phyloP scores from a whole-genome alignment of 2,329 filamentous ascomycete genomes.

The Neonectria coccinea region DNA sequence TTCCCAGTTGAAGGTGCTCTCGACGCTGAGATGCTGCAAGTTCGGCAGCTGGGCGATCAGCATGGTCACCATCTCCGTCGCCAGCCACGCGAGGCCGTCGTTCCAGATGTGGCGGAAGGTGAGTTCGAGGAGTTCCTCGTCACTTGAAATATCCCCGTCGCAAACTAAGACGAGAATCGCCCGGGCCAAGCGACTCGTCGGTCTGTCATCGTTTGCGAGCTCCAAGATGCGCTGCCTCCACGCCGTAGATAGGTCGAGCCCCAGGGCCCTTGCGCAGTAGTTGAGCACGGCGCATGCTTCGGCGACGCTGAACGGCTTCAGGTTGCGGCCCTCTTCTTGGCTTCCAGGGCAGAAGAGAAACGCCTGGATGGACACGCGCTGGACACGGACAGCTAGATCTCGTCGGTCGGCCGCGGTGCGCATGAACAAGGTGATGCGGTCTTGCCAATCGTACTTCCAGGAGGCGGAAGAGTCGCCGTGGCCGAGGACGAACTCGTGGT shows the following conservation, averaged over 20 bases:
- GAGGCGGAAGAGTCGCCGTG: slow-evolving; percentile 14
- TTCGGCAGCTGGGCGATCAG: slow-evolving; percentile 13
- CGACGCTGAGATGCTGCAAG: neutral
- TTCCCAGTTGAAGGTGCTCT: neutral
- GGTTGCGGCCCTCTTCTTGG: neutral
- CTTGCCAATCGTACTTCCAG: neutral
- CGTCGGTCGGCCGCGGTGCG: slow-evolving; percentile 5
- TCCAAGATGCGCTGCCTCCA: slow-evolving; percentile 6
- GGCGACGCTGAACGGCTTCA: neutral
- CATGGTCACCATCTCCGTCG: slow-evolving; percentile 8
- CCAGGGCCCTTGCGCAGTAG: neutral
- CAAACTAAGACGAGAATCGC: neutral
- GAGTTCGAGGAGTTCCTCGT: neutral
- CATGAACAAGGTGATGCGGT: slow-evolving; percentile 17
- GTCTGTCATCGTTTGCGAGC: neutral
- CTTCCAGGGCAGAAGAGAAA: neutral
- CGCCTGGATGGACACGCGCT: slow-evolving; percentile 1
- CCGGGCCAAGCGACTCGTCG: neutral
- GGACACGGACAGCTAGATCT: slow-evolving; percentile 11
- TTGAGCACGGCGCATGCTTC: neutral
- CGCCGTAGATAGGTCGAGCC: neutral
- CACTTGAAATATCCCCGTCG: neutral
- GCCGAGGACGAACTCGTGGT: slow-evolving; percentile 29
- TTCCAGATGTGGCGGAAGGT: no score
- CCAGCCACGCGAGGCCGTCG: neutral